Evolutionary conservation across 768 basidiomycete species (phyloP).

Genomic region (Pleurotus ostreatus): DNA sequence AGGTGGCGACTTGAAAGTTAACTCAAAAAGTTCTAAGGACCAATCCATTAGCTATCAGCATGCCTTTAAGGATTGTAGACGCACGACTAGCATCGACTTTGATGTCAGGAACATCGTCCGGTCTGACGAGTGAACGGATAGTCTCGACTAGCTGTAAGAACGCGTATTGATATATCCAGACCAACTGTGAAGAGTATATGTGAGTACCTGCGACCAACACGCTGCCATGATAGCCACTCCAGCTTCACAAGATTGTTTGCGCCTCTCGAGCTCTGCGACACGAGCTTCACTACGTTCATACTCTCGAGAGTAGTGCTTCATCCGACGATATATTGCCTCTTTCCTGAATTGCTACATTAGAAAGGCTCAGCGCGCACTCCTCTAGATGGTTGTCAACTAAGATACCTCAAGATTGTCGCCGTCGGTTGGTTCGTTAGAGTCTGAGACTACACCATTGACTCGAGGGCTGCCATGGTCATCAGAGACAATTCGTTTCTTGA

Average conservation of each 20-base stretch:
- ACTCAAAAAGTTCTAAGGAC: slow-evolving; percentile 40
- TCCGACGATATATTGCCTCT: slow-evolving; percentile 80
- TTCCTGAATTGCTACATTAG: slow-evolving; percentile 70
- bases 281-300: slow-evolving; percentile 58
- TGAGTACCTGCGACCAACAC: slow-evolving; percentile 72
- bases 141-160: slow-evolving; percentile 58
- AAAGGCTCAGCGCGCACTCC: not conserved
- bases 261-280: slow-evolving; percentile 61
- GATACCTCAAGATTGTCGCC: slow-evolving; percentile 64
- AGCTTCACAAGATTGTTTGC: slow-evolving; percentile 64
- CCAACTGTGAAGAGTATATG: slow-evolving; percentile 6
- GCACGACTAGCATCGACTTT: slow-evolving; percentile 40
- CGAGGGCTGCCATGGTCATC: slow-evolving; percentile 48
- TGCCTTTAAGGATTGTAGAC: slow-evolving; percentile 8
- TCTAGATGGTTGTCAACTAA: slow-evolving; percentile 1
- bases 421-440: slow-evolving; percentile 46
- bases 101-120: slow-evolving; percentile 43
- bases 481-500: slow-evolving; percentile 54
- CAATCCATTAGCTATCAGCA: slow-evolving; percentile 1
- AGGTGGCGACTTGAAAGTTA: slow-evolving; percentile 34
- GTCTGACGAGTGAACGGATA: slow-evolving; percentile 53
- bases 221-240: slow-evolving; percentile 71
- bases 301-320: slow-evolving; percentile 80
- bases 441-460: slow-evolving; percentile 43
- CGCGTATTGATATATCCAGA: slow-evolving; percentile 5